phyloP scores from a whole-genome alignment of 345 rosid species.

The Syzygium grande region DNA sequence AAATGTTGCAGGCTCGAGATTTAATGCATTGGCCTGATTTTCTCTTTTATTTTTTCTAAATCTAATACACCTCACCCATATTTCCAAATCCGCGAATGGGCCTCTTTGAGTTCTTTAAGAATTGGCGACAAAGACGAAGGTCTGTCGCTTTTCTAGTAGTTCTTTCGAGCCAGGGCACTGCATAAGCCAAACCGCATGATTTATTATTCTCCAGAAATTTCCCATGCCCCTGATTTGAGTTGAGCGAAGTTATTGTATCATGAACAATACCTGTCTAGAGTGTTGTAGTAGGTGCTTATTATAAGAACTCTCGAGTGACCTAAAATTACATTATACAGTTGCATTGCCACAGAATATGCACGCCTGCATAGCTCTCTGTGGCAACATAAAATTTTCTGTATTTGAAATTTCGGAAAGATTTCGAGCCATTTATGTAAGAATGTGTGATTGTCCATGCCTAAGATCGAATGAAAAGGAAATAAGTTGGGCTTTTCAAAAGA shows the following conservation, averaged over 20 bases:
- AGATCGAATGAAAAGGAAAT: not conserved
- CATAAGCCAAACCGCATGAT: not conserved
- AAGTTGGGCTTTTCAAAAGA: too few species aligned
- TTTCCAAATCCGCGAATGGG: not conserved
- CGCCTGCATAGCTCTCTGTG: not conserved
- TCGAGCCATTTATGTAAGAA: not conserved
- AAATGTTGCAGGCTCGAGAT: not conserved
- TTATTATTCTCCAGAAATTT: not conserved
- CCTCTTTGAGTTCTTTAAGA: not conserved
- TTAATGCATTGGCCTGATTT: accelerated
- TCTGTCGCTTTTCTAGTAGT: not conserved
- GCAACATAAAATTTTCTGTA: not conserved
- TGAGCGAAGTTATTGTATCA: not conserved
- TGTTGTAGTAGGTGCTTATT: not conserved
- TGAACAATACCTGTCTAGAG: not conserved
- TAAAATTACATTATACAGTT: not conserved
- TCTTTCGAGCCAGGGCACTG: not conserved
- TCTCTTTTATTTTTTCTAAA: too few species aligned
- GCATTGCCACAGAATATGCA: not conserved
- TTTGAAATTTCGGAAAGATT: not conserved
- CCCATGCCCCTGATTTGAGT: not conserved
- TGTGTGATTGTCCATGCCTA: not conserved
- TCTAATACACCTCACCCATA: not conserved
- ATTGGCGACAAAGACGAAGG: not conserved
- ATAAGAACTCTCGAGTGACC: not conserved